Percentiles rank a stretch among this genome's conserved stretches.
phyloP scores from a whole-genome alignment of 2,329 filamentous ascomycete genomes.

The Epicoccum sorghinum region DNA sequence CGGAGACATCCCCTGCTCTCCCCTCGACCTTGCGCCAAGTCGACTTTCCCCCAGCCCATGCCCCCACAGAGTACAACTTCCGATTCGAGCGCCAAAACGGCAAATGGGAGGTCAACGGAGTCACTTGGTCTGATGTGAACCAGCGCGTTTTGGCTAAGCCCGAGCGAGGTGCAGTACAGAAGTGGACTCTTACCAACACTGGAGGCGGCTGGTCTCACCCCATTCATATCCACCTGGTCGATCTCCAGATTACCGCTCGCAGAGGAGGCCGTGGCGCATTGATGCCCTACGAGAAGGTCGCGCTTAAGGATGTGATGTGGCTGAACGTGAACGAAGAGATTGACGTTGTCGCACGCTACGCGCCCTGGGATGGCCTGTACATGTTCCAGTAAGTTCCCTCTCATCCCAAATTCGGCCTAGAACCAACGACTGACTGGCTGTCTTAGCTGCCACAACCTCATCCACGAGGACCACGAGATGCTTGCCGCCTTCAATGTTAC shows the following conservation, averaged over 20 bases:
- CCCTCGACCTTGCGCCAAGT: constrained; percentile 34
- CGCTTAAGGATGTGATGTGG: constrained; percentile 64
- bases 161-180: constrained; percentile 43
- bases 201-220: constrained; percentile 62
- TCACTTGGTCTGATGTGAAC: constrained; percentile 40
- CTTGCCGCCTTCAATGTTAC: constrained; percentile 54
- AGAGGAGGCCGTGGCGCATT: constrained; percentile 51
- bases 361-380: constrained; percentile 56
- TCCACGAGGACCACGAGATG: constrained; percentile 55
- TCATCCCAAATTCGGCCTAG: neutral
- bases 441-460: constrained; percentile 49
- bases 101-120: constrained; percentile 48
- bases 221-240: constrained; percentile 64
- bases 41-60: constrained; percentile 38
- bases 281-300: constrained; percentile 59
- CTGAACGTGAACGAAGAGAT: constrained; percentile 56
- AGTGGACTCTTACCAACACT: constrained; percentile 53
- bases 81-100: constrained; percentile 38
- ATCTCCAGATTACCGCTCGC: constrained; percentile 62
- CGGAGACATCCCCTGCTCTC: constrained; percentile 10
- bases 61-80: constrained; percentile 39
- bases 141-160: constrained; percentile 46
- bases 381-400: constrained; percentile 50
- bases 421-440: neutral
- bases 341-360: constrained; percentile 37